Evolutionary conservation across 495 filamentous ascomycete genomes (phyloP).

Genomic region (Articulospora tetracladia): DNA sequence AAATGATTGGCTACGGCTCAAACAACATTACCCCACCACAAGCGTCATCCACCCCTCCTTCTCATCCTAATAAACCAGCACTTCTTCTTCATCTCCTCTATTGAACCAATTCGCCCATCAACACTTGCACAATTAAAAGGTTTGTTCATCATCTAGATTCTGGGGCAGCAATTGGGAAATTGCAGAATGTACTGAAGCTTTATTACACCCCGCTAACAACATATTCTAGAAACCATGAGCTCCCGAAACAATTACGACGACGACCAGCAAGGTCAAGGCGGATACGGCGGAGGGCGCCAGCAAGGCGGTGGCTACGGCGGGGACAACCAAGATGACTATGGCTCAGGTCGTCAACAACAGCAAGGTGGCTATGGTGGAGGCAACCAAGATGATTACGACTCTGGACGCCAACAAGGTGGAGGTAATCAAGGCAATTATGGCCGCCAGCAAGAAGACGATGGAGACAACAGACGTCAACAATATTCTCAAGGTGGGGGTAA

Average conservation of each 20-base stretch:
- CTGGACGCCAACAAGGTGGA: neutral
- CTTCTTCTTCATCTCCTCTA: neutral
- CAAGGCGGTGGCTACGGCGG: conserved; percentile 10
- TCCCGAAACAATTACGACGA: conserved; percentile 11
- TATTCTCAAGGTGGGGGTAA: conserved; percentile 15
- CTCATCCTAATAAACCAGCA: neutral
- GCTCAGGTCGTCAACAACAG: conserved; percentile 5
- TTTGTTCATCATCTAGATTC: neutral
- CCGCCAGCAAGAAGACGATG: neutral
- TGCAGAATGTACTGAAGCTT: neutral
- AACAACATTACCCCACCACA: neutral
- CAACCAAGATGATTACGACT: neutral
- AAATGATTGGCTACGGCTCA: neutral
- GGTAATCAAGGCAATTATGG: conserved; percentile 14
- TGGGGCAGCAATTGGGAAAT: neutral
- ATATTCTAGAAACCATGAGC: conserved; percentile 11
- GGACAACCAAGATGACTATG: neutral
- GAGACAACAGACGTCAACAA: conserved; percentile 5
- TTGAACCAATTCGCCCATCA: neutral
- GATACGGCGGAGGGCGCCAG: conserved; percentile 2
- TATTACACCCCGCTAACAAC: conserved; percentile 10
- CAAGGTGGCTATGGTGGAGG: neutral
- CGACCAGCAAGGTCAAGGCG: conserved; percentile 2
- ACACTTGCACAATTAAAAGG: neutral
- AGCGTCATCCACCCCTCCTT: conserved; percentile 1